Percentiles rank a stretch among this genome's conserved stretches.
phyloP scores from a whole-genome alignment of 1,284 basidiomycete genomes.

The Cutaneotrichosporon mucoides region DNA sequence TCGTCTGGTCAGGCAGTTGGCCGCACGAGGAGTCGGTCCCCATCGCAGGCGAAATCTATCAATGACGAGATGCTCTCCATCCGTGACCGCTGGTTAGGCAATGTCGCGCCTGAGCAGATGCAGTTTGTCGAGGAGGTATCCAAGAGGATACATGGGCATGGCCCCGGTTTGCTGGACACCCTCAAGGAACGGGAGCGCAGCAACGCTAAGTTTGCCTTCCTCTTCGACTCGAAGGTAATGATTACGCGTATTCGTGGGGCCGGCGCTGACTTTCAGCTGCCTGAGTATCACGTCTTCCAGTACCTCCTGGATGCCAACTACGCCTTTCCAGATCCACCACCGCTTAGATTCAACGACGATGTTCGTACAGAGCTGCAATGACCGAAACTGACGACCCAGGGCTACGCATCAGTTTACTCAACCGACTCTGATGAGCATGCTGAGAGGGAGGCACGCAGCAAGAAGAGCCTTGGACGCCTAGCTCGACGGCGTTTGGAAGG shows the following conservation, averaged over 20 bases:
- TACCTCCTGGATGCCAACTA: slow-evolving; percentile 66
- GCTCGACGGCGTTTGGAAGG: slow-evolving; percentile 78
- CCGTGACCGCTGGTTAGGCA: slow-evolving; percentile 32
- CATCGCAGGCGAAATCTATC: no score
- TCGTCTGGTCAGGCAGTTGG: no score
- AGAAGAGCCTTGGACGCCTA: slow-evolving; percentile 67
- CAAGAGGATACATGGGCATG: slow-evolving; percentile 75
- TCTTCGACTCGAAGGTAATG: slow-evolving; percentile 65
- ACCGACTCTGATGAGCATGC: slow-evolving; percentile 93
- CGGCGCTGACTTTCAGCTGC: not conserved
- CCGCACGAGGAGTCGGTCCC: not conserved
- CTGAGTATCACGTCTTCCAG: slow-evolving; percentile 66
- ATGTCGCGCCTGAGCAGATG: slow-evolving; percentile 70
- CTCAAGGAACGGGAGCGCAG: slow-evolving; percentile 70
- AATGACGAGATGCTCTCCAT: not conserved
- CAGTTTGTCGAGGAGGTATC: slow-evolving; percentile 80
- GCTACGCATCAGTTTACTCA: slow-evolving; percentile 85
- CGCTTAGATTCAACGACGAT: slow-evolving; percentile 77
- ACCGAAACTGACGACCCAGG: slow-evolving; percentile 53
- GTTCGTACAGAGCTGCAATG: slow-evolving; percentile 49
- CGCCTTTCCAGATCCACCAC: slow-evolving; percentile 52
- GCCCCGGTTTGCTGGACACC: slow-evolving; percentile 67
- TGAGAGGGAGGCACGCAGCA: slow-evolving; percentile 70
- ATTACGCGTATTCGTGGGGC: no score
- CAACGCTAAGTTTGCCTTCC: slow-evolving; percentile 78